These are phyloP conservation scores for Selenicereus undatus DNA, from an alignment of 148 eudicot genomes.

Conservation along the genomic window DNA sequence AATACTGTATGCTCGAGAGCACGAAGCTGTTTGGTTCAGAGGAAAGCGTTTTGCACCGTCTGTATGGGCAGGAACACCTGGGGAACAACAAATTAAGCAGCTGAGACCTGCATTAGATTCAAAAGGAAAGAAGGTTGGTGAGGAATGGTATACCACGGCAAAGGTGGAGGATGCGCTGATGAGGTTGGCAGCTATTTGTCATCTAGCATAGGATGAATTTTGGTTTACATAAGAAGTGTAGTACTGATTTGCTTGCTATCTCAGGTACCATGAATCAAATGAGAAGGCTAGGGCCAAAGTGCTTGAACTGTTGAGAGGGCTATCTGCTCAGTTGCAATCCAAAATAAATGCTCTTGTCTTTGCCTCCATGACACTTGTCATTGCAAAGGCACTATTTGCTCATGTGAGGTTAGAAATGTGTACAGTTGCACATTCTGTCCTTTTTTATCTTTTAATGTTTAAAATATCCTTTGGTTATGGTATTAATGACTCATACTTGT, in stretches of 20 bases:
- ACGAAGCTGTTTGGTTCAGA: slow-evolving; percentile 94
- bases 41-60: slow-evolving; percentile 84
- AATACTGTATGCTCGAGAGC: slow-evolving; percentile 87
- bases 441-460: not conserved
- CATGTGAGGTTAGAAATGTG: slow-evolving; percentile 72
- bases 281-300: slow-evolving; percentile 72
- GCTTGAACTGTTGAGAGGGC: slow-evolving; percentile 69
- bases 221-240: slow-evolving; percentile 7
- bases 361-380: slow-evolving; percentile 88
- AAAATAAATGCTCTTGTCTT: slow-evolving; percentile 79
- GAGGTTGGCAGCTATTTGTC: slow-evolving; percentile 44
- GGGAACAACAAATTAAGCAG: slow-evolving; percentile 87
- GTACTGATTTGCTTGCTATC: slow-evolving; percentile 14
- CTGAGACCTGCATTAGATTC: slow-evolving; percentile 82
- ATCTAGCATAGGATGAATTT: not conserved
- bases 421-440: not conserved
- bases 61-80: slow-evolving; percentile 86
- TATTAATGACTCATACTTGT: slow-evolving; percentile 5
- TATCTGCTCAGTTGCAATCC: slow-evolving; percentile 71
- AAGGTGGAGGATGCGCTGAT: slow-evolving; percentile 84
- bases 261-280: slow-evolving; percentile 88
- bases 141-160: slow-evolving; percentile 89
- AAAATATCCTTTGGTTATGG: not conserved
- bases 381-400: slow-evolving; percentile 89
- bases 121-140: slow-evolving; percentile 90